Evolutionary conservation across 2,329 filamentous ascomycete genomes (phyloP), one percentile per base, ranked within the genome.

Genomic region (Exophiala mesophila): DNA sequence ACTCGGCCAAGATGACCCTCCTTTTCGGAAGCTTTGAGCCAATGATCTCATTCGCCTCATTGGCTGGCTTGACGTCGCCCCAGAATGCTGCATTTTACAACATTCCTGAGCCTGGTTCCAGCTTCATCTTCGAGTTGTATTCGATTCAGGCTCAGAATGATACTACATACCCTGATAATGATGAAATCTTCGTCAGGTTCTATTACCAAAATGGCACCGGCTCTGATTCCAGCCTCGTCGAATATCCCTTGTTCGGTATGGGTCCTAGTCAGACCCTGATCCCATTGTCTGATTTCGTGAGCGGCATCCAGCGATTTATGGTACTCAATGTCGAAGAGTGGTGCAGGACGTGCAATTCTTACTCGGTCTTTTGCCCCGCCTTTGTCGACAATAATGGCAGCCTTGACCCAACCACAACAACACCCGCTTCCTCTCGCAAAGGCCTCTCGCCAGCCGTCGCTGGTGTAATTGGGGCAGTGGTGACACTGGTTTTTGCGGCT

Each of bases 121-220:
- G 69, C 3, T 63, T 74, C 36, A 62, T 71, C 5, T 71, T 78
- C 39, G 75, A 78, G 53, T 62, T 78, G 8, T 76, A 69, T 57
- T 70, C 67, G 43, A 57, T 64, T 32, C 59, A 62, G 9, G 55
- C 52, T 24, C 59, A 63, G 33, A 44, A 50, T 18, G 44, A 52
- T 13, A 39, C 40, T n/a, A 53, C 56, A 16, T 73, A 71, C 41
- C 70, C 71, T 1, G 37, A 49, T 10, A 54, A 55, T 0, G 57
- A 62, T 3, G 64, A 78, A 16, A 65, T 81, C 29, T 75, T 63
- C 58, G 70, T 80, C 20, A 69, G 73, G 15, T 77, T 80, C 56
- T 63, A 70, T 43, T 72, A 76, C 60, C 73, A 72, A 52, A 80
- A 81, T 52, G 74, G 73, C 36, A 76, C 75, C 0, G 61, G 64